Conservation (phyloP, 139 green algal genomes). For the Coelastrella sp. region DNA sequence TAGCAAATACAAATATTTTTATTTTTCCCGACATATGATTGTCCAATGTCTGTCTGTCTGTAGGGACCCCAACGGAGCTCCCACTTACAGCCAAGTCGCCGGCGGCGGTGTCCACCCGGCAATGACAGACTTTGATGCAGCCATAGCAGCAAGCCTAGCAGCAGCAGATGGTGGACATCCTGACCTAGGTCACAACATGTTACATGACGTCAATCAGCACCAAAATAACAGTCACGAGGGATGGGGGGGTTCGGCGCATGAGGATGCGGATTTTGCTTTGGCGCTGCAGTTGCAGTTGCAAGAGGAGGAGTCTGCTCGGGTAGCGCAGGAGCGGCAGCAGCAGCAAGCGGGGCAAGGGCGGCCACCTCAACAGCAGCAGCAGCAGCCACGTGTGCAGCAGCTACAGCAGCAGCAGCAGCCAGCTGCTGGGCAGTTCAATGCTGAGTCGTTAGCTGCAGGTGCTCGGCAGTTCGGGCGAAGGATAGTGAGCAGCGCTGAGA, state of each 20-base stretch:
- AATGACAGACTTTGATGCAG: slow-evolving; percentile 20
- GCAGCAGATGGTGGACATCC: background rate
- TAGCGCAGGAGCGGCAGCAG: slow-evolving; percentile 27
- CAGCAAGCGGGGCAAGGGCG: slow-evolving; percentile 2
- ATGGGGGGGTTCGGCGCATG: background rate
- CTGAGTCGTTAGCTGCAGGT: background rate
- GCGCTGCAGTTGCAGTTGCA: slow-evolving; percentile 90
- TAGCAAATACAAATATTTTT: no score
- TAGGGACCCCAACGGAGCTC: slow-evolving; percentile 21
- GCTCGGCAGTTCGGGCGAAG: slow-evolving; percentile 11
- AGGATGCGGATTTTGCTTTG: slow-evolving; percentile 85
- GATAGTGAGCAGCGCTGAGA: slow-evolving; percentile 13
- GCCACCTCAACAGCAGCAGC: background rate
- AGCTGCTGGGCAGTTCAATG: background rate
- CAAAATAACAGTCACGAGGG: background rate
- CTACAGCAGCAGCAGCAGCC: slow-evolving; percentile 6
- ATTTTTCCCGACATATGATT: no score
- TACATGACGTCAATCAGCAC: background rate
- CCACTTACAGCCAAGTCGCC: slow-evolving; percentile 39
- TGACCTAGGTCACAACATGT: background rate
- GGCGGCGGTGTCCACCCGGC: background rate
- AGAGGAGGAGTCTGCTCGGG: slow-evolving; percentile 59
- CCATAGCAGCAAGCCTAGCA: slow-evolving; percentile 19
- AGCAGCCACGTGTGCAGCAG: slow-evolving; percentile 1
- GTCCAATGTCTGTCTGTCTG: no score